Evolutionary conservation across 1,284 basidiomycete species (phyloP), one percentile per base, ranked within the genome.

Genomic region (Apiotrichum laibachii): DNA sequence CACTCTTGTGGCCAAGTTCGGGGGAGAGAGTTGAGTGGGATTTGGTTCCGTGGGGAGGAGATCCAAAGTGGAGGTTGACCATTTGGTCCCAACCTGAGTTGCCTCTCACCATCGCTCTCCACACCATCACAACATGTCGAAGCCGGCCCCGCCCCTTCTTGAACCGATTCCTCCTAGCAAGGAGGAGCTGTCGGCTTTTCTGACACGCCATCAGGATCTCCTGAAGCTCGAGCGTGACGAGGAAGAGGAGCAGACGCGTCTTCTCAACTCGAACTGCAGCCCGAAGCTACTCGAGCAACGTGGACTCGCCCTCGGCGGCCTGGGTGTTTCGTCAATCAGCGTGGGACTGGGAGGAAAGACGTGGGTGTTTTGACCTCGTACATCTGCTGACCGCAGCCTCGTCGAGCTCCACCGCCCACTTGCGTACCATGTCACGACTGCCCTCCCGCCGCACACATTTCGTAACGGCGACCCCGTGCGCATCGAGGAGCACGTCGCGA

Each of bases 291-390:
- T 97, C 18, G 92, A 96, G 75, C 87, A 89, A 66, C 88, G 90
- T 66, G 93, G 93, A 1, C 80, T 97, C 7, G 87, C 90, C 1
- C 77, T 96, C 0, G 84, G 85, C 35, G 86, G 86, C 34, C 80
- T 97, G 11, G 86, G 88, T 0, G 81, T 92, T 1, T 81, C 84
- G 1, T 82, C 82, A 21, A 82, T 92, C 26, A 85, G 83, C 50
- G 83, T 95, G 33, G 93, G 92, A 1, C 81, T 96, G 2, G 93
- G 92, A 33, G 92, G 91, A 26, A 95, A 94, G 81, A 92, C 86
- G 89, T 94, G 73, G 70, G 84, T 79, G 26, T 9, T 5, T 48
- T 7, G 4, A 26, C 9, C 2, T 8, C 19, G 1, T 0, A 16
- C 1, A 18, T 16, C 9, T 42, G 37, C 54, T 61, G 50, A 57